These are phyloP conservation scores for Verticillium nonalfalfae DNA, from an alignment of 2,329 filamentous ascomycete genomes.

Conservation along the genomic window DNA sequence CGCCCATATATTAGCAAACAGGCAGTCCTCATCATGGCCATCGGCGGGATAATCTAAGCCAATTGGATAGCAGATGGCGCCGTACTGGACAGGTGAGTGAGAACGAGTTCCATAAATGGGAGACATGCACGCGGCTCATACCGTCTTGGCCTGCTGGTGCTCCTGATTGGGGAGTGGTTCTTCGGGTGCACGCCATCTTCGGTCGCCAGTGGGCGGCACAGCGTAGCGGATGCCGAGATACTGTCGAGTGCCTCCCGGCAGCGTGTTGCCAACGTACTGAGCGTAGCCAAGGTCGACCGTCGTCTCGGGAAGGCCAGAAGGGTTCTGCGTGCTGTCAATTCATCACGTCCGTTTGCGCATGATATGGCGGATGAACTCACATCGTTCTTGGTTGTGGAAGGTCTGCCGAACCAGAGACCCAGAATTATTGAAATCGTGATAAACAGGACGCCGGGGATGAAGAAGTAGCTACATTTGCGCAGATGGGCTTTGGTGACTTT, in stretches of 20 bases:
- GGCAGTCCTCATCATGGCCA: conserved; percentile 53
- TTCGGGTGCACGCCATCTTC: conserved; percentile 44
- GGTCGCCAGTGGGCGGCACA: conserved; percentile 38
- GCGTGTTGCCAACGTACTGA: conserved; percentile 31
- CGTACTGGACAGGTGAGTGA: conserved; percentile 25
- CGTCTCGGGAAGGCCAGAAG: conserved; percentile 4
- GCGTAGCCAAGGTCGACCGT: conserved; percentile 36
- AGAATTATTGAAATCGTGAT: neutral
- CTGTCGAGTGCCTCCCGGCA: conserved; percentile 32
- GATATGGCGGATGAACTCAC: neutral
- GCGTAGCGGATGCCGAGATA: conserved; percentile 47
- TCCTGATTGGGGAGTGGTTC: conserved; percentile 27
- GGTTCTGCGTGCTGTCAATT: neutral
- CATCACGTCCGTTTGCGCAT: neutral
- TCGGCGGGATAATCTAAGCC: conserved; percentile 21
- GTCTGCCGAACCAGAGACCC: neutral
- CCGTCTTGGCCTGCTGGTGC: conserved; percentile 27
- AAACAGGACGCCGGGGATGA: neutral
- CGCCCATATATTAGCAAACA: conserved; percentile 61
- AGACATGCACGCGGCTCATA: conserved; percentile 12
- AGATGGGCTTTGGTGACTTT: neutral
- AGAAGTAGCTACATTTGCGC: neutral
- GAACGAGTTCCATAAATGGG: neutral
- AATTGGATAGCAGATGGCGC: conserved; percentile 36
- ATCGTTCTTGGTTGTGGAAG: neutral